phyloP scores from a whole-genome alignment of 73 alveolate genomes.

The Diophrys sp. region DNA sequence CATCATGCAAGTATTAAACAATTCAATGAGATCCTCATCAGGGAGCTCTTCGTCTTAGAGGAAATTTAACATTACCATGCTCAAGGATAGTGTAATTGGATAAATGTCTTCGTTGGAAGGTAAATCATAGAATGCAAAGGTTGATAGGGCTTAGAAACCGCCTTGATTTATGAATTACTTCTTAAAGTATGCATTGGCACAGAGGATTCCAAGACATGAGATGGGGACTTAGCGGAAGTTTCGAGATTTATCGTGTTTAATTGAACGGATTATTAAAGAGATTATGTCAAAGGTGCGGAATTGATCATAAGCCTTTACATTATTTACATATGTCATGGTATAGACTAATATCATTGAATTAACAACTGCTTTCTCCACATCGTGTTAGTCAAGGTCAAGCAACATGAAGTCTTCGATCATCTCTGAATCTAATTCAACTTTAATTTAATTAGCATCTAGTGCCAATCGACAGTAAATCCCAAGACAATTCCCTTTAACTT shows the following conservation, averaged over 20 bases:
- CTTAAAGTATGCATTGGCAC: not conserved
- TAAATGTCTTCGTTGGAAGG: not conserved
- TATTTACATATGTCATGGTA: not conserved
- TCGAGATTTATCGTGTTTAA: not conserved
- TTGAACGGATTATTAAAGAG: not conserved
- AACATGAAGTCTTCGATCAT: not conserved
- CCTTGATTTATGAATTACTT: not conserved
- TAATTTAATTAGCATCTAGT: not conserved
- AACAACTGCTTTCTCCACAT: not conserved
- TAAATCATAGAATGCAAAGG: not conserved
- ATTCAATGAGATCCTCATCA: not conserved
- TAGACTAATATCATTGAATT: not conserved
- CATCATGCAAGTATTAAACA: not conserved
- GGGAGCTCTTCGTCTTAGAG: not conserved
- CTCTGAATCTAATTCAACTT: not conserved
- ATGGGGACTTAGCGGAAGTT: not conserved
- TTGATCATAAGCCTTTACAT: not conserved
- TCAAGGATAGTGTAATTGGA: not conserved
- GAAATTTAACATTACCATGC: not conserved
- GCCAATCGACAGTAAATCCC: constrained; percentile 27
- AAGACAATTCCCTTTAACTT: constrained; percentile 25
- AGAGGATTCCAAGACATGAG: not conserved
- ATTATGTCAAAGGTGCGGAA: not conserved
- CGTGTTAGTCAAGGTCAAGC: not conserved
- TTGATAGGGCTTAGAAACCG: not conserved